Conservation (phyloP, 1,139 yeast genomes). For the Sugiyamaella neomexicana region DNA sequence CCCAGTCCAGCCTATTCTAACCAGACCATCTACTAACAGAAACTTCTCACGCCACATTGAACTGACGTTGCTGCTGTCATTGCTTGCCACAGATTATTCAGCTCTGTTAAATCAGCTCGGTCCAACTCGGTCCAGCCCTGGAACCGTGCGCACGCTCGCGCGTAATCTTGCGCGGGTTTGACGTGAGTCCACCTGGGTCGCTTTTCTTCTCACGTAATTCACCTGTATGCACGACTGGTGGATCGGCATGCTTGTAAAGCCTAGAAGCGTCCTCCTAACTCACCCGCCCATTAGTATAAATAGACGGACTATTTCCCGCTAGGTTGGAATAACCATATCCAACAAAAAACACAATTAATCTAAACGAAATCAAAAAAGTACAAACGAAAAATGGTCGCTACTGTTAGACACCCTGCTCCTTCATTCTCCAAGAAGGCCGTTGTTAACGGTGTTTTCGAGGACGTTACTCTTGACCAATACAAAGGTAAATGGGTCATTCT, state of each 20-base stretch:
- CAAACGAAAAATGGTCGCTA: constrained; percentile 63
- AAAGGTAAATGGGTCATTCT: constrained; percentile 97
- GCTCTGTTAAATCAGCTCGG: constrained; percentile 2
- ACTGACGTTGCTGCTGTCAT: background rate
- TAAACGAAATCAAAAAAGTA: background rate
- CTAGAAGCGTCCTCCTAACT: background rate
- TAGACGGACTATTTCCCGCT: constrained; percentile 8
- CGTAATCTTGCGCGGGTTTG: constrained; percentile 4
- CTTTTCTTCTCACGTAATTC: constrained; percentile 14
- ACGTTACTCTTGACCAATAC: constrained; percentile 88
- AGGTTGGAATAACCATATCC: background rate
- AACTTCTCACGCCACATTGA: background rate
- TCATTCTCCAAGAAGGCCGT: constrained; percentile 94
- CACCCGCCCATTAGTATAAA: constrained; percentile 3
- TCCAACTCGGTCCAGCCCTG: constrained; percentile 11
- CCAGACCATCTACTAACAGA: too few species aligned
- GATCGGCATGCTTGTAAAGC: background rate
- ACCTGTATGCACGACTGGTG: background rate
- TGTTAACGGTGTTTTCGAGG: constrained; percentile 92
- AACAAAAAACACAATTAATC: background rate
- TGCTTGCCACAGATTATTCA: constrained; percentile 1
- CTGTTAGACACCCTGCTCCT: constrained; percentile 95
- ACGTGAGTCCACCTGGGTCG: background rate
- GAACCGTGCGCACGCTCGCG: background rate
- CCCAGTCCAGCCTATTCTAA: too few species aligned